These are phyloP conservation scores for Herpetomonas tarakana DNA, from an alignment of 208 protist species.

Conservation along the genomic window DNA sequence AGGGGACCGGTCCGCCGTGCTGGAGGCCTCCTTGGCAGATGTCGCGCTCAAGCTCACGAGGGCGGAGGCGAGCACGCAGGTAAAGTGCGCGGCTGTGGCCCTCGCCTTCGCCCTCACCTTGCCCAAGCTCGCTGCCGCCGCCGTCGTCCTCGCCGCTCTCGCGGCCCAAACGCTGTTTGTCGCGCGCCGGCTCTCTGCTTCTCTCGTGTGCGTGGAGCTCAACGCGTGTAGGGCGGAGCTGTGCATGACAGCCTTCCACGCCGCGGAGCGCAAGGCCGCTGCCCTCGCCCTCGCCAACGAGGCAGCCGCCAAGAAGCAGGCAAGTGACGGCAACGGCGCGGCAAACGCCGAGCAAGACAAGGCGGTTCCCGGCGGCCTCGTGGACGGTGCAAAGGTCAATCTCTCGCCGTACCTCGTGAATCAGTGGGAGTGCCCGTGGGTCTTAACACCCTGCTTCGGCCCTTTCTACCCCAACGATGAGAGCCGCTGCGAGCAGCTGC, in stretches of 20 bases:
- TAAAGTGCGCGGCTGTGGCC: neutral
- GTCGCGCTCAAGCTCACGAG: neutral
- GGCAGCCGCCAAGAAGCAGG: neutral
- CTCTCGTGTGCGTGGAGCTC: neutral
- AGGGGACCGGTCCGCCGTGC: neutral
- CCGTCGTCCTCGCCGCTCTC: constrained; percentile 4
- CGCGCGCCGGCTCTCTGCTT: constrained; percentile 3
- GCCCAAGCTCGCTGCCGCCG: neutral
- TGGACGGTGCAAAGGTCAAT: neutral
- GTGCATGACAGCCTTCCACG: constrained; percentile 3
- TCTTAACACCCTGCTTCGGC: neutral
- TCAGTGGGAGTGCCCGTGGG: neutral
- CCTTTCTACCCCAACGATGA: constrained; percentile 1
- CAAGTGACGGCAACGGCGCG: no score
- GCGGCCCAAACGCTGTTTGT: neutral
- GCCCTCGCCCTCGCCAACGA: neutral
- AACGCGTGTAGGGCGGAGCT: neutral
- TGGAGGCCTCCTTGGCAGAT: neutral
- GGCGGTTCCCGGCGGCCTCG: no score
- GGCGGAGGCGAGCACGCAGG: neutral
- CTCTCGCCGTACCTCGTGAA: neutral
- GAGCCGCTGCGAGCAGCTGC: neutral
- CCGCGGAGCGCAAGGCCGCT: neutral
- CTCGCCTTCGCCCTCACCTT: neutral
- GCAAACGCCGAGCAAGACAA: no score